Evolutionary conservation across 75 land plant genomes (phyloP).

Genomic region (Pinus albicaulis): DNA sequence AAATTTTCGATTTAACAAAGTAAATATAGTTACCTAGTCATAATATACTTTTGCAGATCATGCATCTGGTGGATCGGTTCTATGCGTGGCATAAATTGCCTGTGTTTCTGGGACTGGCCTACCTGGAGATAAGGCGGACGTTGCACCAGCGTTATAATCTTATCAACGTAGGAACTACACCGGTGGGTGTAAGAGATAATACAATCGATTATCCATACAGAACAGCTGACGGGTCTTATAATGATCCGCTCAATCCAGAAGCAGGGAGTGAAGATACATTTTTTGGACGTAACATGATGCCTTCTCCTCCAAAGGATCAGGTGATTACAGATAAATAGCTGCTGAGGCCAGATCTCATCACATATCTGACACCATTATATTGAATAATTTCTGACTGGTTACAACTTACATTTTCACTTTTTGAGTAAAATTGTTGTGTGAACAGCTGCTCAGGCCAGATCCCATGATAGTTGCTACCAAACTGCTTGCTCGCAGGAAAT

Average conservation of each 20-base stretch:
- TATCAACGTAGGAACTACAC: conserved; percentile 29
- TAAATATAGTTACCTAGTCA: too few species aligned
- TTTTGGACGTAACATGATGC: conserved; percentile 53
- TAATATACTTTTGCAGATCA: too few species aligned
- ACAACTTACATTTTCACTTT: too few species aligned
- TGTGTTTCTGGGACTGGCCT: conserved; percentile 42
- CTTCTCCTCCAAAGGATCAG: conserved; percentile 22
- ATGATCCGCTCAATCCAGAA: conserved; percentile 22
- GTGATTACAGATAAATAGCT: too few species aligned
- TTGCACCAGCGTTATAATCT: conserved; percentile 56
- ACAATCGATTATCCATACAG: conserved; percentile 10
- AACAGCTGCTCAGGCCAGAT: not conserved
- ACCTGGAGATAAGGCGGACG: conserved; percentile 47
- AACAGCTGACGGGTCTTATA: conserved; percentile 38
- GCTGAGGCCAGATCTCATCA: too few species aligned
- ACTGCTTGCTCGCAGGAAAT: too few species aligned
- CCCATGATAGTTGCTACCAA: too few species aligned
- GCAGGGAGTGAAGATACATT: conserved; percentile 35
- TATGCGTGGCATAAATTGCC: conserved; percentile 53
- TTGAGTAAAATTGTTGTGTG: too few species aligned
- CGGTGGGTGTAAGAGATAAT: conserved; percentile 4
- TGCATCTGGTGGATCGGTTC: conserved; percentile 41
- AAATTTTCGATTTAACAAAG: too few species aligned
- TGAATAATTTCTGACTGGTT: too few species aligned
- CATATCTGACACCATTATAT: too few species aligned